Evolutionary conservation across 73 alveolate species (phyloP).

Genomic region (Tetrahymena borealis): DNA sequence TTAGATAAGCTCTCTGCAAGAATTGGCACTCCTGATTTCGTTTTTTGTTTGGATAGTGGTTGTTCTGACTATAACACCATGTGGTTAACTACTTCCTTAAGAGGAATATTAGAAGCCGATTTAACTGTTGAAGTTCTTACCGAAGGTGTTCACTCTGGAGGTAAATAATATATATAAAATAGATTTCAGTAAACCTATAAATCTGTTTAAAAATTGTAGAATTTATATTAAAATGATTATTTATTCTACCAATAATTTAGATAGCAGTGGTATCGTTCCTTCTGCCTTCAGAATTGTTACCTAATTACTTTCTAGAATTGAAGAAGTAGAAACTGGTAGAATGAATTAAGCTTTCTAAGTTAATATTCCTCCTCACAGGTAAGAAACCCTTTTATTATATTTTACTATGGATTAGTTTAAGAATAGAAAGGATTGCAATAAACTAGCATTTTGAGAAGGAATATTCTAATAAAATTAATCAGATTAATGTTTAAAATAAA

Average conservation of each 20-base stretch:
- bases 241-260: neutral
- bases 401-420: too few relatives aligned
- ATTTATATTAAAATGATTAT: neutral
- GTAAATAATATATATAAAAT: neutral
- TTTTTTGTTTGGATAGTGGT: conserved; percentile 77
- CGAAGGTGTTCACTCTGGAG: conserved; percentile 58
- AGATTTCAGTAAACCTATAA: neutral
- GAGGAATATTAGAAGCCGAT: conserved; percentile 71
- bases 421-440: conserved; percentile 67
- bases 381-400: too few relatives aligned
- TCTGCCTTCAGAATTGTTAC: conserved; percentile 57
- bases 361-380: conserved; percentile 53
- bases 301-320: conserved; percentile 56
- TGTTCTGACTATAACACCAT: conserved; percentile 62
- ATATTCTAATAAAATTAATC: too few relatives aligned
- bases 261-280: conserved; percentile 69
- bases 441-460: too few relatives aligned
- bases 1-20: conserved; percentile 12
- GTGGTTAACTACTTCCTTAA: conserved; percentile 76
- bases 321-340: conserved; percentile 62
- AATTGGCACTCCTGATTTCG: conserved; percentile 64
- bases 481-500: too few relatives aligned
- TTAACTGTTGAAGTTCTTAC: conserved; percentile 54
- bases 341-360: conserved; percentile 35
- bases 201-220: neutral